Percentiles rank a stretch among this genome's conserved stretches.
phyloP scores from a whole-genome alignment of 192 early-diverging fungal species.

The Mortierella alpina region DNA sequence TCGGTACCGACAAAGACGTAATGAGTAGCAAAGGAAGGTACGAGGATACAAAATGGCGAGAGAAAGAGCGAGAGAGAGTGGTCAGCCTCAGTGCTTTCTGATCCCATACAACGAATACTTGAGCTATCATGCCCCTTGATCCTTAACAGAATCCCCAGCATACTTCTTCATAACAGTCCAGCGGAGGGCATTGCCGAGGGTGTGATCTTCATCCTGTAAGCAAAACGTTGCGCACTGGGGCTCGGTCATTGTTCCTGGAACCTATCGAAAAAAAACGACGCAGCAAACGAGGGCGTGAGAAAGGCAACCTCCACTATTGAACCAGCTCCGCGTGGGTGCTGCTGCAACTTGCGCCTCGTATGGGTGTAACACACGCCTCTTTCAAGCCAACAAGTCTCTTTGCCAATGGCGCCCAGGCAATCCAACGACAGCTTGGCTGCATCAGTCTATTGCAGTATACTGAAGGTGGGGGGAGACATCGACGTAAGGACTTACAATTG shows the following conservation, averaged over 20 bases:
- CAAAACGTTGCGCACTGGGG: constrained; percentile 86
- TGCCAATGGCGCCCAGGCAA: not conserved
- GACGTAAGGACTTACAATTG: constrained; percentile 55
- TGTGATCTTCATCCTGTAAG: constrained; percentile 96
- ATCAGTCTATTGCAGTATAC: not conserved
- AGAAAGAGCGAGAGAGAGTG: not conserved
- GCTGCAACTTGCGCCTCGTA: too few relatives aligned
- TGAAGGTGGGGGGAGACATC: not conserved
- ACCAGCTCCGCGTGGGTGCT: too few relatives aligned
- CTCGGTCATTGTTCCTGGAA: constrained; percentile 73
- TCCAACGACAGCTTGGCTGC: not conserved
- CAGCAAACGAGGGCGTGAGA: not conserved
- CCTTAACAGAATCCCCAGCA: not conserved
- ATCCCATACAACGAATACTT: not conserved
- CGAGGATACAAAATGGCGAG: not conserved
- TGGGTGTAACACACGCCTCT: too few relatives aligned
- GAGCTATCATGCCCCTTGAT: not conserved
- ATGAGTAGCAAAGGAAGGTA: not conserved
- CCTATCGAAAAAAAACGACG: constrained; percentile 26
- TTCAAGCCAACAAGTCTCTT: too few relatives aligned
- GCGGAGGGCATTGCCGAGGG: constrained; percentile 93
- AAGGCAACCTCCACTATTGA: too few relatives aligned
- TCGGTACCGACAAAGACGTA: not conserved
- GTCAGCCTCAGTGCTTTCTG: not conserved
- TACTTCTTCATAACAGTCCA: constrained; percentile 97